Base-by-base conservation (phyloP, 2,329 filamentous ascomycete species). In the Pseudocercospora fuligena region DNA sequence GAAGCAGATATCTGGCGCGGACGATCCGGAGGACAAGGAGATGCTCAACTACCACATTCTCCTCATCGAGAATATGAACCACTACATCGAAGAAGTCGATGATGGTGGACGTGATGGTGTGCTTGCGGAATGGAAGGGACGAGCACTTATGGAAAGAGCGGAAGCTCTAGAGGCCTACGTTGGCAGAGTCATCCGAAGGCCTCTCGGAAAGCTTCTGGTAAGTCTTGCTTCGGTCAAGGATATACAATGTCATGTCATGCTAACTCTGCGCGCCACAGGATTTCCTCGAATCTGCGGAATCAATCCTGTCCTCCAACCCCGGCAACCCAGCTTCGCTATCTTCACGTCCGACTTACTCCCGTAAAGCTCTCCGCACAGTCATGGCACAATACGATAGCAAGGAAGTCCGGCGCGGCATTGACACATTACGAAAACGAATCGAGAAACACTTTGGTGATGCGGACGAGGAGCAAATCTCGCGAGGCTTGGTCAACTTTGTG, bases 21-120 rank as follows among this genome's bases (percentile, higher is more conserved):
- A 83, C n/a, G 90, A 92, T 73, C 86, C 88, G 0, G 95, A 98
- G 78, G 95, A 98, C 77, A 98, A 99, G 81, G 94, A 97, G 79
- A 92, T 93, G 5, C 87, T 99, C 67, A 98, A 98, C 81, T 97
- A 97, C 81, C 94, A 98, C 79, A 97, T 99, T 74, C 86, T 98
- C 36, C 86, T 98, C 62, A 98, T 99, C 72, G 94, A 99, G 80
- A 99, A 99, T 79, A 97, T 97, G 93, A 96, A 97, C 76, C 93
- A 97, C 80, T 98, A 97, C 80, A 84, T 95, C 11, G 94, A 98
- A 77, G 94, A 97, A 78, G 91, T 97, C 8, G 92, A 97, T 72
- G 82, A 90, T 16, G 75, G 74, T 7, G 73, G 72, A 9, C 86
- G 87, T 43, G 88, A 95, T 69, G 86, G 91, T 7, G 88, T 97